Percentiles rank a stretch among this genome's conserved stretches.
phyloP scores from a whole-genome alignment of 441 rosid genomes.

The Populus hybrid region DNA sequence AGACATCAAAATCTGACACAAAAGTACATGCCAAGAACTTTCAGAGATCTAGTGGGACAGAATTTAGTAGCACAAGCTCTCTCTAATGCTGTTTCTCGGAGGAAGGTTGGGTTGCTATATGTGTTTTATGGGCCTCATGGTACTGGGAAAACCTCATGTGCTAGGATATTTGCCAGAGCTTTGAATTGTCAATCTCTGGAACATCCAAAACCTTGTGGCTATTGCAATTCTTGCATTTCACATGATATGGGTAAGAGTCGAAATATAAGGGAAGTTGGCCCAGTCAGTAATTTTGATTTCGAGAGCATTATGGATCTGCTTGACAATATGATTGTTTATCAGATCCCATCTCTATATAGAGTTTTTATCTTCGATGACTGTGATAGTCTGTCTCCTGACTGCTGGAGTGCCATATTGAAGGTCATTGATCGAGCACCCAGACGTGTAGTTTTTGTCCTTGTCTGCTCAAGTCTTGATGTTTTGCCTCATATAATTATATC shows the following conservation, averaged over 20 bases:
- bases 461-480: constrained; percentile 88
- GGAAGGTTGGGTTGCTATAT: constrained; percentile 81
- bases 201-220: constrained; percentile 80
- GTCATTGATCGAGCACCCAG: constrained; percentile 91
- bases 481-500: constrained; percentile 94
- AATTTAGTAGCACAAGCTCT: constrained; percentile 90
- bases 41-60: constrained; percentile 85
- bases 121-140: constrained; percentile 97
- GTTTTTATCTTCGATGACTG: constrained; percentile 92
- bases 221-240: constrained; percentile 71
- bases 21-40: constrained; percentile 76
- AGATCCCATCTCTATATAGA: constrained; percentile 54
- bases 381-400: constrained; percentile 69
- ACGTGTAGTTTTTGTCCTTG: constrained; percentile 76
- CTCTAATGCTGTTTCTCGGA: constrained; percentile 70
- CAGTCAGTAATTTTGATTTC: constrained; percentile 75
- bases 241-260: constrained; percentile 74
- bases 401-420: constrained; percentile 83
- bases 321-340: constrained; percentile 59
- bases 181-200: constrained; percentile 85
- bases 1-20: constrained; percentile 88
- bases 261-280: constrained; percentile 80
- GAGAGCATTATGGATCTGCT: constrained; percentile 66
- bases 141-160: constrained; percentile 95
- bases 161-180: constrained; percentile 89